Evolutionary conservation across 2,329 filamentous ascomycete genomes (phyloP).

Genomic region (Neocucurbitaria cava): DNA sequence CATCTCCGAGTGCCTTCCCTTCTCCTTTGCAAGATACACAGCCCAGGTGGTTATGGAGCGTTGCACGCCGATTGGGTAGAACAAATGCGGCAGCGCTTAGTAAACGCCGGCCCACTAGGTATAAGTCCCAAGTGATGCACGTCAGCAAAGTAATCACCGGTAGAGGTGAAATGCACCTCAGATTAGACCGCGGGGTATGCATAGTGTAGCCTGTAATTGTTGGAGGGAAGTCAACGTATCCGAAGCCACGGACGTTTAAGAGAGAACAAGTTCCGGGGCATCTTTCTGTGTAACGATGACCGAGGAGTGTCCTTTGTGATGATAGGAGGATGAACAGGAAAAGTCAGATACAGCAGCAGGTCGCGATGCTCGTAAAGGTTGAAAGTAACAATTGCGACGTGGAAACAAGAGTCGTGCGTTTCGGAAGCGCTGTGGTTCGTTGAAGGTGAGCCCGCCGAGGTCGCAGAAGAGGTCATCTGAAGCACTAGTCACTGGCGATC

Average conservation of each 20-base stretch:
- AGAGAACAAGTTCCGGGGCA: neutral
- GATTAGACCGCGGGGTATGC: conserved; percentile 11
- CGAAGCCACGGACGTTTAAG: neutral
- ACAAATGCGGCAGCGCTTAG: conserved; percentile 15
- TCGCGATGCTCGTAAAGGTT: neutral
- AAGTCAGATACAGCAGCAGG: neutral
- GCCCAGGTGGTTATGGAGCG: neutral
- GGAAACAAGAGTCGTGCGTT: neutral
- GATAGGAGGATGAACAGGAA: neutral
- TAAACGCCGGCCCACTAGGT: conserved; percentile 12
- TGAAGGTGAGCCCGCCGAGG: conserved; percentile 10
- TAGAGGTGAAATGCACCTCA: conserved; percentile 10
- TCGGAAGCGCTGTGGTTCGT: conserved; percentile 4
- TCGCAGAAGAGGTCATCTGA: conserved; percentile 10
- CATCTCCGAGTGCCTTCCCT: neutral
- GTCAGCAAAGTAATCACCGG: conserved; percentile 3
- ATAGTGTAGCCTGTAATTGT: neutral
- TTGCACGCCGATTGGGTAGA: conserved; percentile 13
- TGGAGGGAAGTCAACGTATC: neutral
- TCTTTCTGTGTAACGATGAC: neutral
- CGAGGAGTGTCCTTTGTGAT: neutral
- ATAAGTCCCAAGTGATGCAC: conserved; percentile 8
- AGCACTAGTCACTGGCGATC: conserved; percentile 4
- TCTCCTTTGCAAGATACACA: neutral
- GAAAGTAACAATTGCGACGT: neutral